These are phyloP conservation scores for Tuber microsphaerosporum DNA, from an alignment of 495 filamentous ascomycete species.

Conservation along the genomic window DNA sequence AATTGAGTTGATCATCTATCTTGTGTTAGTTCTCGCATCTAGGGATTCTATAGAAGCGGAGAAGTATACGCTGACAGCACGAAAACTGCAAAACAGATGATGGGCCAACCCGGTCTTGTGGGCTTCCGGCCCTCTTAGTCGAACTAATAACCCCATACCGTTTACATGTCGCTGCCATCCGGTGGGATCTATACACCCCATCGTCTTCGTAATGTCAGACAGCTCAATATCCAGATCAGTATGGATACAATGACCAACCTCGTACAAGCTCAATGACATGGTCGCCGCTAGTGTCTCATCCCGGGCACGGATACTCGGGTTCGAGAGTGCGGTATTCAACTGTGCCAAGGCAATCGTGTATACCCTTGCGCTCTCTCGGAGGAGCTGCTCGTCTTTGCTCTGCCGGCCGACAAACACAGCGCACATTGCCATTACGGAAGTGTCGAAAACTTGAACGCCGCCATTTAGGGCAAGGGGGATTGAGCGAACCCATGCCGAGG, in stretches of 20 bases:
- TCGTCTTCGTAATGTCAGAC: not conserved
- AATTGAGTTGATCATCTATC: not conserved
- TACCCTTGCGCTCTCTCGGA: not conserved
- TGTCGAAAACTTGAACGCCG: not conserved
- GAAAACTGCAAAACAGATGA: not conserved
- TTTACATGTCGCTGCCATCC: not conserved
- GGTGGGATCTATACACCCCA: not conserved
- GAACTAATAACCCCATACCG: not conserved
- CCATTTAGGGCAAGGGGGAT: not conserved
- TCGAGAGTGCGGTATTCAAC: not conserved
- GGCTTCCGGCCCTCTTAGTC: not conserved
- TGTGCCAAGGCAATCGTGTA: not conserved
- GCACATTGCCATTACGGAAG: not conserved
- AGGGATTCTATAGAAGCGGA: not conserved
- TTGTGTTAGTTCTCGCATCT: not conserved
- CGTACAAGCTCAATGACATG: not conserved
- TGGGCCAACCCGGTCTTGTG: not conserved
- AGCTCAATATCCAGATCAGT: not conserved
- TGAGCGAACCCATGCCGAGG: not conserved
- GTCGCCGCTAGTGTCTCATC: not conserved
- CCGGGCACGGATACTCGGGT: not conserved
- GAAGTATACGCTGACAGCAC: not conserved
- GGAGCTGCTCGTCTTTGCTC: not conserved
- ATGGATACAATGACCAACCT: not conserved
- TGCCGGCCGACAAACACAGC: not conserved